Evolutionary conservation across 192 early-diverging fungal genomes (phyloP), one percentile per base, ranked within the genome.

Genomic region (Jimgerdemannia flammicorona): DNA sequence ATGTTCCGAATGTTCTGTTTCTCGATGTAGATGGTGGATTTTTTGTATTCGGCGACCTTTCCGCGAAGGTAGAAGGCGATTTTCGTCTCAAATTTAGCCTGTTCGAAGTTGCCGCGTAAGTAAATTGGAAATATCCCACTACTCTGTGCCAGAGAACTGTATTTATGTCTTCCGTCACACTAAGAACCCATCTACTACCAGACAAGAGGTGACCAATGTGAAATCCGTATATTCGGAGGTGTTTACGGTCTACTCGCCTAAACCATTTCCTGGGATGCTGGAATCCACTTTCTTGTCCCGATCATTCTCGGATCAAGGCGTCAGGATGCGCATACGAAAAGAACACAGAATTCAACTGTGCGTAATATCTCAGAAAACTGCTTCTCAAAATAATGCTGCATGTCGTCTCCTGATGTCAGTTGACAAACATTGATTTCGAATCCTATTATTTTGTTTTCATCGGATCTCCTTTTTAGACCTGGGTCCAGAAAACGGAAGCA

Each of bases 181-280:
- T 49, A 44, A 40, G 18, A 64, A n/a, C 2, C 72, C 1, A 76
- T 44, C 43, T 29, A 54, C 67, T 44, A 73, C 20, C 64, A 88
- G 88, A 2, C 83, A 84, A 41, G 91, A 95, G 76, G 94, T 98
- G 39, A 94, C 92, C 77, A 94, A 94, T 81, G 96, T 95, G 83
- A 91, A 93, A 49, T 93, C 92, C 17, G 92, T 95, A 66, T 88
- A 89, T 42, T 96, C 96, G 1, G 90, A 94, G 17, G 82, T 89
- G 43, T 95, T 97, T 77, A 90, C 91, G 14, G 95, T 96, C 0
- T 96, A 94, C 74, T 94, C 95, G 59, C 95, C 97, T 39, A 98
- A 98, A 87, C 94, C 93, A 77, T 98, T 98, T 72, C 97, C 97
- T 7, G 97, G 97, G 17, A 98, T 97, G 95, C 94, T 96, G 77